phyloP scores from a whole-genome alignment of 2,329 filamentous ascomycete genomes.

The Didymella glomerata region DNA sequence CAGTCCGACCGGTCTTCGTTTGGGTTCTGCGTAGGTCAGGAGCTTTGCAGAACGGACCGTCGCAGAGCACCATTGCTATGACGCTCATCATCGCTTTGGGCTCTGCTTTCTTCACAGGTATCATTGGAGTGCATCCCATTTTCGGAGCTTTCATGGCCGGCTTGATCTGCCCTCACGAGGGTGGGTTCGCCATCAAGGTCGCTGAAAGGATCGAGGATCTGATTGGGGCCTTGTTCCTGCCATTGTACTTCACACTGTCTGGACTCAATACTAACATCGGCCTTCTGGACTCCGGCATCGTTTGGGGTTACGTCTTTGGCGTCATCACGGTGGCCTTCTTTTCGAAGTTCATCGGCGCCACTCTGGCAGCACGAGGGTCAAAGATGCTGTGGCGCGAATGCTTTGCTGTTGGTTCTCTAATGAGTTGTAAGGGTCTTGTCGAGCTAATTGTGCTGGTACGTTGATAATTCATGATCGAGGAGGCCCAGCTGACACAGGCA shows the following conservation, averaged over 20 bases:
- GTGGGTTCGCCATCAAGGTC: slow-evolving; percentile 87
- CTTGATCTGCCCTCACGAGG: slow-evolving; percentile 87
- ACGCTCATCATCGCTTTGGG: slow-evolving; percentile 81
- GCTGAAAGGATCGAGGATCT: slow-evolving; percentile 96
- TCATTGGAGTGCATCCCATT: slow-evolving; percentile 93
- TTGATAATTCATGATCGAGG: neutral
- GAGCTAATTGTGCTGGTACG: slow-evolving; percentile 91
- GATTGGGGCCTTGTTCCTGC: slow-evolving; percentile 81
- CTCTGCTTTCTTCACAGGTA: slow-evolving; percentile 86
- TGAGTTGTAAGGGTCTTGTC: slow-evolving; percentile 96
- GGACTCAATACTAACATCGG: slow-evolving; percentile 89
- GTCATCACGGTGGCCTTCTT: slow-evolving; percentile 83
- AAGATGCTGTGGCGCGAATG: slow-evolving; percentile 91
- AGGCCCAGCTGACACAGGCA: slow-evolving; percentile 43
- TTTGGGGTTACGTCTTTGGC: slow-evolving; percentile 89
- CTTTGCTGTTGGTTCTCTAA: slow-evolving; percentile 84
- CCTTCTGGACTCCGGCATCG: slow-evolving; percentile 78
- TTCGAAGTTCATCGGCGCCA: slow-evolving; percentile 84
- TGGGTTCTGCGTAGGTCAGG: slow-evolving; percentile 77
- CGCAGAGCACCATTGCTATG: slow-evolving; percentile 81
- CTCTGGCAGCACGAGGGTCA: slow-evolving; percentile 76
- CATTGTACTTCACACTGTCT: slow-evolving; percentile 92
- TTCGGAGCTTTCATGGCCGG: slow-evolving; percentile 93
- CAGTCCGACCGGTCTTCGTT: slow-evolving; percentile 76
- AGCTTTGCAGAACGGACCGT: slow-evolving; percentile 86